A percentile compares a stretch with the other conserved stretches of the same genome.
These are phyloP conservation scores for Blastosporella zonata DNA, from an alignment of 1,284 basidiomycete species.

Conservation along the genomic window DNA sequence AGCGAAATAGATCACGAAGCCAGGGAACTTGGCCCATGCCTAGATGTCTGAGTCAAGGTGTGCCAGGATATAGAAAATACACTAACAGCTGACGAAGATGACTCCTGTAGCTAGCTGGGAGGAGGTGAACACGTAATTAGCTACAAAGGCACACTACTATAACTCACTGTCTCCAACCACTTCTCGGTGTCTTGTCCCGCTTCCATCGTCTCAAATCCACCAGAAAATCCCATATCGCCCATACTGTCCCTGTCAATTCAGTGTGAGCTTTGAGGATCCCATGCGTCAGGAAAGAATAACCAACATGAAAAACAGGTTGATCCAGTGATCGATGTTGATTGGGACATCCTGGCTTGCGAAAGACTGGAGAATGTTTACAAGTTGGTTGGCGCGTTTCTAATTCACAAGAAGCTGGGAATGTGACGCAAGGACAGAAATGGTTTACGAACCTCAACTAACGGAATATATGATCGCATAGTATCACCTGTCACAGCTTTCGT, in stretches of 20 bases:
- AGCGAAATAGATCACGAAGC: conserved; percentile 4
- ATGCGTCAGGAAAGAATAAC: no score
- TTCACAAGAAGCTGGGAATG: no score
- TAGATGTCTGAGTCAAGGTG: not conserved
- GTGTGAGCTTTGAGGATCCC: not conserved
- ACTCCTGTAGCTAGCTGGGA: no score
- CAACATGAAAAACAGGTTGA: not conserved
- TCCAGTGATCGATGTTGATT: no score
- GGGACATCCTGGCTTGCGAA: no score
- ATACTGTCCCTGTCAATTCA: conserved; percentile 1
- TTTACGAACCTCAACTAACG: no score
- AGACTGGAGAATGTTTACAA: no score
- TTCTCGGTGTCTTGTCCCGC: not conserved
- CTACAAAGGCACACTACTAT: not conserved
- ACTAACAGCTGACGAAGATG: not conserved
- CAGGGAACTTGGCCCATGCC: conserved; percentile 10
- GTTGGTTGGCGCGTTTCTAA: no score
- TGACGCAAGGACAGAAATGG: no score
- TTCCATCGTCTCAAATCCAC: not conserved
- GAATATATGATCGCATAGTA: no score
- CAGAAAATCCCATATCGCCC: not conserved
- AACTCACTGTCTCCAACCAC: not conserved
- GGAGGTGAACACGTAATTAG: no score
- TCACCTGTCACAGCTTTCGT: not conserved
- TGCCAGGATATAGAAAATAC: no score